Evolutionary conservation across 768 basidiomycete species (phyloP).

Genomic region (Macrocybe gigantea): DNA sequence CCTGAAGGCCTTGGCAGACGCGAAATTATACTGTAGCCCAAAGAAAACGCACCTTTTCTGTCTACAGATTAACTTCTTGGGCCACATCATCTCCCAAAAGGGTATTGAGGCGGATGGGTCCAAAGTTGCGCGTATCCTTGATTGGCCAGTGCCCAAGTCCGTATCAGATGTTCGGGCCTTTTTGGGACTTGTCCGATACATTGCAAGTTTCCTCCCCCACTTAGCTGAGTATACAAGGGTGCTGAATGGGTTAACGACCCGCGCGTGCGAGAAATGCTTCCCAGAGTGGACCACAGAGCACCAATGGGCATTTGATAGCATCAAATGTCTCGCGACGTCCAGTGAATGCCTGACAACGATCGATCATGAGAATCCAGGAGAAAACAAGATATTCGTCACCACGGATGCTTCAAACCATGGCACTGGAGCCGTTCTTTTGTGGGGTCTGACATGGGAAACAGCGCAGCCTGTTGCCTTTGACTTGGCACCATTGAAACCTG

Average conservation of each 20-base stretch:
- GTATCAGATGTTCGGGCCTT: conserved; percentile 26
- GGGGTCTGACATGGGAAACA: background rate
- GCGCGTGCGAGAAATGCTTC: conserved; percentile 11
- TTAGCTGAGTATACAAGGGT: conserved; percentile 18
- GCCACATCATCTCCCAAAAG: conserved; percentile 26
- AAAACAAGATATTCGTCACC: conserved; percentile 8
- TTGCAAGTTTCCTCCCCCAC: conserved; percentile 27
- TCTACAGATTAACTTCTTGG: conserved; percentile 32
- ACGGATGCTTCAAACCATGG: conserved; percentile 31
- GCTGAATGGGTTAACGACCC: background rate
- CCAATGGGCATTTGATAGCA: conserved; percentile 18
- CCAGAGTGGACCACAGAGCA: conserved; percentile 12
- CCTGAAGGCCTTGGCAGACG: conserved; percentile 21
- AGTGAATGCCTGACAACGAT: conserved; percentile 15
- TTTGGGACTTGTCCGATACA: conserved; percentile 31
- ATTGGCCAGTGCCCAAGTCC: conserved; percentile 28
- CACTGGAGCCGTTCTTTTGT: conserved; percentile 21
- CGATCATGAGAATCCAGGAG: conserved; percentile 11
- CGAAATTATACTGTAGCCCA: conserved; percentile 27
- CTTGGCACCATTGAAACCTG: conserved; percentile 25
- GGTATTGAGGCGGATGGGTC: conserved; percentile 30
- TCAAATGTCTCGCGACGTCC: conserved; percentile 9
- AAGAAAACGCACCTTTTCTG: conserved; percentile 35
- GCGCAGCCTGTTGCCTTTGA: conserved; percentile 33
- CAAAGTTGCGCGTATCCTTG: conserved; percentile 28